Base-by-base conservation (phyloP, 2,329 filamentous ascomycete genomes). In the Metarhizium rileyi region DNA sequence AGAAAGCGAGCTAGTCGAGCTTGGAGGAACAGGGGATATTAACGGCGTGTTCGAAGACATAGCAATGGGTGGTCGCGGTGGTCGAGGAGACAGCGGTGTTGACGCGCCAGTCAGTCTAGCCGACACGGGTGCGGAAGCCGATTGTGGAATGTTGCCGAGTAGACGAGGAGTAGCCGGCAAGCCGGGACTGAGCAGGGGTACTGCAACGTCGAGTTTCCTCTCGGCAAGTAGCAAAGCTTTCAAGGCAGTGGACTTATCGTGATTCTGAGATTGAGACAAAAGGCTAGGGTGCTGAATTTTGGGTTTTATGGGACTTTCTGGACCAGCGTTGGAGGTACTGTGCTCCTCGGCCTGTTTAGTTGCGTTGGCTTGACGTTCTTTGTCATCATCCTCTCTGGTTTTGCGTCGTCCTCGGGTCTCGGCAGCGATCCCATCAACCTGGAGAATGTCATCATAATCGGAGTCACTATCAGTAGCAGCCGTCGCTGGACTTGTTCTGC, bases 351-450 rank as follows among this genome's bases (percentile, higher is more conserved):
- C 79, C 58, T 90, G 83, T 60, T 81, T 76, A 44, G 78, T 63
- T 1, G 78, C 80, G n/a, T 83, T 65, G 14, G 81, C 73, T 61
- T 91, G 87, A 44, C 90, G 81, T 49, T 88, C 79, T 49, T 77
- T 76, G 57, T 96, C 89, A 59, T 96, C 90, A 53, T 95, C 88
- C 63, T 91, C 89, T 47, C 90, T 79, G 3, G 90, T 95, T 65
- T 86, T 88, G 57, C 88, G 77, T 52, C 90, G 80, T 8, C 90
- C 91, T 53, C 90, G 78, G 47, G 81, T 71, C 12, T 77, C 72
- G 33, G 76, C 68, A 0, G 76, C 71, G 46, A 83, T 71, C 54
- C 86, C 83, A 42, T 84, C 77, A 3, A 84, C 81, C 53, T 87
- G 84, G 12, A 88, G 67, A 33, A 86, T 76, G 54, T 90, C 86